A percentile compares a stretch with the other conserved stretches of the same genome.
phyloP scores from a whole-genome alignment of 2,329 filamentous ascomycete genomes.

The Fusarium equiseti region DNA sequence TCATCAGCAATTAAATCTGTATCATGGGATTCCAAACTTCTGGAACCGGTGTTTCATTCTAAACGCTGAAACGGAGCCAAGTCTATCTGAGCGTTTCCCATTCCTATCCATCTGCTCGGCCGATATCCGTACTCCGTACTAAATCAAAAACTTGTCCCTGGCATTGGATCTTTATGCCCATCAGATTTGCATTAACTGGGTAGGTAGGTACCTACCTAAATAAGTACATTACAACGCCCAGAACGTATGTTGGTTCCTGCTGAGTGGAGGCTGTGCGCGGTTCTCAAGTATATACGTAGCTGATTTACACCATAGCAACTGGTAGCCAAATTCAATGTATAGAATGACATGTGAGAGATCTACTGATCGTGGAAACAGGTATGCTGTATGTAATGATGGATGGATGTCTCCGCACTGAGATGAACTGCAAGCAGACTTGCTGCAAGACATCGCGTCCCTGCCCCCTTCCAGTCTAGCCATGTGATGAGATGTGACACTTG shows the following conservation, averaged over 20 bases:
- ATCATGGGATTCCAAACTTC: constrained; percentile 16
- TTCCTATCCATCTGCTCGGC: not conserved
- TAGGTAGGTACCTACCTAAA: not conserved
- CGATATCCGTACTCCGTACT: not conserved
- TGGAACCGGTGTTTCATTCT: constrained; percentile 3
- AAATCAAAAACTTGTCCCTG: not conserved
- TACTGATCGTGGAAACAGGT: not conserved
- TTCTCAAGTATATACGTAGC: constrained; percentile 10
- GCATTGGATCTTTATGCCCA: not conserved
- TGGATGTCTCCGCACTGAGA: constrained; percentile 25
- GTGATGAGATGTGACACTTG: constrained; percentile 40
- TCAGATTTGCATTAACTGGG: not conserved
- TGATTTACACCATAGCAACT: not conserved
- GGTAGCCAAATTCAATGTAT: not conserved
- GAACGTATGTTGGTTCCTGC: constrained; percentile 18
- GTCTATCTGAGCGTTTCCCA: not conserved
- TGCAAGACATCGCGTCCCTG: constrained; percentile 33
- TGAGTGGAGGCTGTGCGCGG: constrained; percentile 20
- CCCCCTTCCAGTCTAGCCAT: constrained; percentile 40
- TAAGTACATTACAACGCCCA: not conserved
- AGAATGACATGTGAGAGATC: constrained; percentile 11
- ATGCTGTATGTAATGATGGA: not conserved
- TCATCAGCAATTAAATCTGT: constrained; percentile 5
- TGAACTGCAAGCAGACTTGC: constrained; percentile 16
- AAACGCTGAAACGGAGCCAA: constrained; percentile 29